A percentile compares a stretch with the other conserved stretches of the same genome.
Conservation (phyloP, 108 stramenopile genomes). For the Conticribra guillardii region DNA sequence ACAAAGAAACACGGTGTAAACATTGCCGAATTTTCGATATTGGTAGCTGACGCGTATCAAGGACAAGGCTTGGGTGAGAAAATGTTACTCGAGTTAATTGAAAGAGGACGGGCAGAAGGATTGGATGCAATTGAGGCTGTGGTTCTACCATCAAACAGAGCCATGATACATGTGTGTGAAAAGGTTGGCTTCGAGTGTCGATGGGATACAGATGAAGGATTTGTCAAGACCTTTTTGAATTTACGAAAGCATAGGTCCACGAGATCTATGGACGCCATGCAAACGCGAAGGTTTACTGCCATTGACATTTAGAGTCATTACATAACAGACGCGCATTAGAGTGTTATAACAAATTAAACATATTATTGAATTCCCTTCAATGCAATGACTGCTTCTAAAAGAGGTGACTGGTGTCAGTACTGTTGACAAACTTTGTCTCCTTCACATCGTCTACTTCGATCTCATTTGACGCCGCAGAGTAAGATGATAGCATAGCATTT, state of each 20-base stretch:
- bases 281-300: background rate
- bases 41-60: constrained; percentile 41
- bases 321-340: too few species aligned
- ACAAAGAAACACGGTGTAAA: constrained; percentile 34
- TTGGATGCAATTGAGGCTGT: constrained; percentile 31
- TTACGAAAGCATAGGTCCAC: background rate
- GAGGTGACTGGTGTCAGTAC: too few species aligned
- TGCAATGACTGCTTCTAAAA: too few species aligned
- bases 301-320: too few species aligned
- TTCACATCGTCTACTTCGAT: too few species aligned
- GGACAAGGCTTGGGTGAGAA: constrained; percentile 26
- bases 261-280: background rate
- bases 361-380: too few species aligned
- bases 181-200: constrained; percentile 33
- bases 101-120: background rate
- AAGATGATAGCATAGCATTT: background rate
- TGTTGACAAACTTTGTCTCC: too few species aligned
- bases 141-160: constrained; percentile 26
- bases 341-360: too few species aligned
- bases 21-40: constrained; percentile 31
- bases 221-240: constrained; percentile 27
- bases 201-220: constrained; percentile 27
- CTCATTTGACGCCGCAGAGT: too few species aligned
- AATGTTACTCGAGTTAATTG: background rate
- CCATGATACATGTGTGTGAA: constrained; percentile 43